Evolutionary conservation across 2,329 filamentous ascomycete genomes (phyloP).

Genomic region (Pyrenophora seminiperda): DNA sequence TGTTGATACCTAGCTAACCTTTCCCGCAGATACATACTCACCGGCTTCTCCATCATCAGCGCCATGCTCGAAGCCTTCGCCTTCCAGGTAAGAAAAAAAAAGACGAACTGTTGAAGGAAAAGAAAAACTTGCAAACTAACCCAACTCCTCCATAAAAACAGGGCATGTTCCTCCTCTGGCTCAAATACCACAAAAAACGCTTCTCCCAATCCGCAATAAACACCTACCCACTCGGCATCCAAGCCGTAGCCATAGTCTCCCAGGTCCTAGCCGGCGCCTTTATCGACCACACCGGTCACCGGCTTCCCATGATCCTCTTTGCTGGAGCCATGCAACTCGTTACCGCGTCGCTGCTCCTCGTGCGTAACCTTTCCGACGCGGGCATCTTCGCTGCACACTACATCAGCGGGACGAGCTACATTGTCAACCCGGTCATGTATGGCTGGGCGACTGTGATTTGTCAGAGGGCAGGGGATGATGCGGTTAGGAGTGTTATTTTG

Average conservation of each 20-base stretch:
- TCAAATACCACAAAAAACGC: constrained; percentile 21
- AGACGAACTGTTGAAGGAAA: too few relatives aligned
- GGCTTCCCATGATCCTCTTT: constrained; percentile 42
- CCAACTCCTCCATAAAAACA: too few relatives aligned
- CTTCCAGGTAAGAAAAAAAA: constrained; percentile 20
- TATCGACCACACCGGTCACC: constrained; percentile 44
- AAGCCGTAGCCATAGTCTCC: constrained; percentile 61
- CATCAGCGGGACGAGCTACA: constrained; percentile 45
- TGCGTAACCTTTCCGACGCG: constrained; percentile 36
- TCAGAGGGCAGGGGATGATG: constrained; percentile 49
- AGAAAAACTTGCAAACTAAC: too few relatives aligned
- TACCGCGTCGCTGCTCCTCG: constrained; percentile 38
- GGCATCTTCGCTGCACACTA: constrained; percentile 47
- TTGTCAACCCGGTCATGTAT: constrained; percentile 47
- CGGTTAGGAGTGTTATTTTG: constrained; percentile 47
- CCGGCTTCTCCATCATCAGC: constrained; percentile 43
- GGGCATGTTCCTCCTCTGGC: constrained; percentile 29
- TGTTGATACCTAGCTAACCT: not conserved
- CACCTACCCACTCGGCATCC: constrained; percentile 63
- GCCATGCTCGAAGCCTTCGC: constrained; percentile 44
- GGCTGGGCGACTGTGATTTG: constrained; percentile 49
- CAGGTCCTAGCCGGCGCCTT: constrained; percentile 43
- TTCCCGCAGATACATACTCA: constrained; percentile 45
- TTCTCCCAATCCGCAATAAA: constrained; percentile 56
- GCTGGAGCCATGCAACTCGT: constrained; percentile 41